Evolutionary conservation across 176 grass and related monocot genomes (phyloP), one percentile per base, ranked within the genome.

Genomic region (Lolium perenne): DNA sequence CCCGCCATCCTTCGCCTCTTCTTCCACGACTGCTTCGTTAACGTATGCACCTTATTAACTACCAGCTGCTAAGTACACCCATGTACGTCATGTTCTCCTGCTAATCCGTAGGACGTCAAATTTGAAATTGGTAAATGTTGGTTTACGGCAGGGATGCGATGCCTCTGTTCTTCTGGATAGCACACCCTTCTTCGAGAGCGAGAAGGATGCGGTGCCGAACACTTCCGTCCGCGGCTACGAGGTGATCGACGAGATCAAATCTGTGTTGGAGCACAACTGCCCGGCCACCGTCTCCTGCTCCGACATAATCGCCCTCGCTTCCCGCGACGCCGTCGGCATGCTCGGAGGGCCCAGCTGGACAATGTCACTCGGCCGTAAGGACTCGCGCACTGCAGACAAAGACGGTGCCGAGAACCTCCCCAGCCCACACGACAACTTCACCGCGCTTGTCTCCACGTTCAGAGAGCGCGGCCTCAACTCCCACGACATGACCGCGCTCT

Each of bases 21-120:
- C 91, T 98, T 98, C 89, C 96, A 98, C 78, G 96, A 95, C 79
- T 98, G 96, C 88, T 95, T 98, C 77, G 96, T 94, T 60, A 92
- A 98, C 38, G 96, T 98, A 86, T 38, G 60, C 79, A 17, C 91
- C 21, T n/a, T 8, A 58, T 58, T 58, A 46, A 46, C 45, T 0
- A 46, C 7, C 18, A 58, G 18, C 8, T 58, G 40, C 40, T 41
- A 41, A 41, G 2, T 40, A 20, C 57, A n/a, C n/a, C n/a, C n/a
- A n/a, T n/a, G 29, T 60, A 60, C 57, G 51, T 91, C 56, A 10
- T 53, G 49, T 10, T 29, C 23, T 35, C 8, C 7, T 32, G 72
- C 14, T 66, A 35, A 17, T 35, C 13, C 13, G 1, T 66, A 35
- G 25, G 12, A 6, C 1, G 13, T 25, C 29, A 14, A 66, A 51